Evolutionary conservation across 2,329 filamentous ascomycete species (phyloP).

Genomic region (Leptosphaerulina australis): DNA sequence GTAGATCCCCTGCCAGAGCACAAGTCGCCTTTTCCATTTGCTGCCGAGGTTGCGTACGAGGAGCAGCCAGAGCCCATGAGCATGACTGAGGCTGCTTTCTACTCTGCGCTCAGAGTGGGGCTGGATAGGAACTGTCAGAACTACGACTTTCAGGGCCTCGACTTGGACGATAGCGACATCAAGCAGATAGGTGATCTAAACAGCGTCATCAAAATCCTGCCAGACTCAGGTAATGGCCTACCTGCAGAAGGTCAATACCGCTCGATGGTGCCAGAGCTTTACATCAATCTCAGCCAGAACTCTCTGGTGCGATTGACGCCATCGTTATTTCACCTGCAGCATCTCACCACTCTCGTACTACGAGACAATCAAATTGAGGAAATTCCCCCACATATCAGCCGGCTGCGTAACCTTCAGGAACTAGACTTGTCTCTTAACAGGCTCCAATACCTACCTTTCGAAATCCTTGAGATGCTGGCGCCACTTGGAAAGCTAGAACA

Average conservation of each 20-base stretch:
- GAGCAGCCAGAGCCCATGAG: conserved; percentile 13
- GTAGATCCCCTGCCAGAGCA: conserved; percentile 21
- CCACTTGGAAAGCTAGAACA: conserved; percentile 22
- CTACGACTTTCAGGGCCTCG: conserved; percentile 23
- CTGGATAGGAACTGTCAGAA: conserved; percentile 24
- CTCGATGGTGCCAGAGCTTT: conserved; percentile 36
- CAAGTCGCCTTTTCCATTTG: conserved; percentile 23
- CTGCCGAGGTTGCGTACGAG: conserved; percentile 5
- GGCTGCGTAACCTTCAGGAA: conserved; percentile 25
- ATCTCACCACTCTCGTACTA: conserved; percentile 35
- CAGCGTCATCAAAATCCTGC: conserved; percentile 32
- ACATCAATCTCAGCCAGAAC: conserved; percentile 34
- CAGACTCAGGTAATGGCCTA: conserved; percentile 32
- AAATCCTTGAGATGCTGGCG: conserved; percentile 30
- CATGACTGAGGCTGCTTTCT: conserved; percentile 19
- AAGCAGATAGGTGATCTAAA: conserved; percentile 33
- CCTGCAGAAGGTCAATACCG: conserved; percentile 40
- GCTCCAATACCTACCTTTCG: conserved; percentile 34
- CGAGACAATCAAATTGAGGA: conserved; percentile 35
- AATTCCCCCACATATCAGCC: conserved; percentile 35
- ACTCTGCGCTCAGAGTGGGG: conserved; percentile 16
- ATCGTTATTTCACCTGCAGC: conserved; percentile 33
- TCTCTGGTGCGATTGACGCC: conserved; percentile 27
- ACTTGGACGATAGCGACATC: conserved; percentile 33
- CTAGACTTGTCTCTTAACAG: conserved; percentile 35